These are phyloP conservation scores for Wickerhamiella domercqiae DNA, from an alignment of 805 yeast genomes.

Conservation along the genomic window DNA sequence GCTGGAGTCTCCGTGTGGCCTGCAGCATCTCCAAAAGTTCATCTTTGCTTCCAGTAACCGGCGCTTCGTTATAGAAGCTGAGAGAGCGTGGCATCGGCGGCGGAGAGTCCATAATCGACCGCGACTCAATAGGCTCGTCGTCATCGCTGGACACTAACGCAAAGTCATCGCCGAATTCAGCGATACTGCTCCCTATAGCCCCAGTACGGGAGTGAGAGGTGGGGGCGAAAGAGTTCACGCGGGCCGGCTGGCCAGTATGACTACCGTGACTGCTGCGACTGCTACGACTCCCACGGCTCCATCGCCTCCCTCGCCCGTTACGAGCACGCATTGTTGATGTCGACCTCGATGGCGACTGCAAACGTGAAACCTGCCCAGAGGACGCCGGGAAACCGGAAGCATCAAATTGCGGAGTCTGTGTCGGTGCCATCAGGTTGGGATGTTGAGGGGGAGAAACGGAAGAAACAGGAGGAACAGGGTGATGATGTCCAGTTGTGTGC, in stretches of 20 bases:
- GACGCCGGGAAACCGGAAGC: too few relatives aligned
- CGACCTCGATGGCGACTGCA: too few relatives aligned
- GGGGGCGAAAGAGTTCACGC: not conserved
- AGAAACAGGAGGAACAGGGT: too few relatives aligned
- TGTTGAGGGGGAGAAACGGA: too few relatives aligned
- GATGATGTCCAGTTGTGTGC: too few relatives aligned
- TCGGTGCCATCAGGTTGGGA: too few relatives aligned
- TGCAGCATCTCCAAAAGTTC: slow-evolving; percentile 28
- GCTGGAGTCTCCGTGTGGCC: slow-evolving; percentile 29
- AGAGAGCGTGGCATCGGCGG: slow-evolving; percentile 23
- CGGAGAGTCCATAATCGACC: slow-evolving; percentile 16
- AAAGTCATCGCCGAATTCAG: slow-evolving; percentile 9
- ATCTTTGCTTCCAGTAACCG: slow-evolving; percentile 18
- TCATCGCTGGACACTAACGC: slow-evolving; percentile 16
- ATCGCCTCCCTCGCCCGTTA: too few relatives aligned
- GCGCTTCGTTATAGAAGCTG: slow-evolving; percentile 16
- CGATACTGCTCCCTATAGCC: not conserved
- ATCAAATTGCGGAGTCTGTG: too few relatives aligned
- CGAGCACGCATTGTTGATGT: too few relatives aligned
- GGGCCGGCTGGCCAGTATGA: not conserved
- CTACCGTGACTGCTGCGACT: not conserved
- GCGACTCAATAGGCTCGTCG: slow-evolving; percentile 8
- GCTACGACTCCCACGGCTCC: not conserved
- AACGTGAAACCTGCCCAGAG: too few relatives aligned
- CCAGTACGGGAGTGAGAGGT: not conserved